These are phyloP conservation scores for Pyrenopolyporus hunteri DNA, from an alignment of 495 filamentous ascomycete genomes.

Conservation along the genomic window DNA sequence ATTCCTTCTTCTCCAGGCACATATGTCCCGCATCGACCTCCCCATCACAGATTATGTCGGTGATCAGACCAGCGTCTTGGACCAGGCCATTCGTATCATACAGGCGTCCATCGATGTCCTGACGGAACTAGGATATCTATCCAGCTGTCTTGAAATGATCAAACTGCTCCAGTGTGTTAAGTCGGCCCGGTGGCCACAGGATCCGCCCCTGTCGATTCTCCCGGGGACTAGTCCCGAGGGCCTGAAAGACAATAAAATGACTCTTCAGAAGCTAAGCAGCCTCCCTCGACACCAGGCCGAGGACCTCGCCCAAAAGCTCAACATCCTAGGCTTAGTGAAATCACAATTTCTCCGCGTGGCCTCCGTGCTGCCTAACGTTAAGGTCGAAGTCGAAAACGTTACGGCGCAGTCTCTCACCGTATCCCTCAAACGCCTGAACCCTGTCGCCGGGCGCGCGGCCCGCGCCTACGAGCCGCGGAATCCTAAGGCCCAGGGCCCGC, in stretches of 20 bases:
- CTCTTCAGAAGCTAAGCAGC: slow-evolving; percentile 45
- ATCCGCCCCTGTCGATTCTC: slow-evolving; percentile 78
- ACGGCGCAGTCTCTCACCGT: slow-evolving; percentile 68
- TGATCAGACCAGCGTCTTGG: slow-evolving; percentile 81
- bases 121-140: slow-evolving; percentile 84
- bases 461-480: slow-evolving; percentile 84
- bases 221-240: slow-evolving; percentile 68
- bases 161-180: slow-evolving; percentile 90
- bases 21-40: slow-evolving; percentile 89
- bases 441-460: slow-evolving; percentile 63
- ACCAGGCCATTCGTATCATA: slow-evolving; percentile 96
- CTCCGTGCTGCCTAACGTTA: slow-evolving; percentile 68
- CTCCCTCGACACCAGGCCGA: slow-evolving; percentile 50
- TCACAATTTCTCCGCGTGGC: slow-evolving; percentile 63
- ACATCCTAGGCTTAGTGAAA: slow-evolving; percentile 41
- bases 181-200: slow-evolving; percentile 86
- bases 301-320: slow-evolving; percentile 48
- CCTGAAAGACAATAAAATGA: slow-evolving; percentile 41
- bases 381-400: slow-evolving; percentile 64
- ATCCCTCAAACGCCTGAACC: slow-evolving; percentile 69
- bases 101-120: slow-evolving; percentile 91
- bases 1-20: slow-evolving; percentile 90
- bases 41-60: slow-evolving; percentile 98
- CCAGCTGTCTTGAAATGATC: slow-evolving; percentile 77
- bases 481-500: slow-evolving; percentile 93